Evolutionary conservation across 164 flowering plant species (phyloP), one percentile per base, ranked within the genome.

Genomic region (Cinnamomum micranthum): DNA sequence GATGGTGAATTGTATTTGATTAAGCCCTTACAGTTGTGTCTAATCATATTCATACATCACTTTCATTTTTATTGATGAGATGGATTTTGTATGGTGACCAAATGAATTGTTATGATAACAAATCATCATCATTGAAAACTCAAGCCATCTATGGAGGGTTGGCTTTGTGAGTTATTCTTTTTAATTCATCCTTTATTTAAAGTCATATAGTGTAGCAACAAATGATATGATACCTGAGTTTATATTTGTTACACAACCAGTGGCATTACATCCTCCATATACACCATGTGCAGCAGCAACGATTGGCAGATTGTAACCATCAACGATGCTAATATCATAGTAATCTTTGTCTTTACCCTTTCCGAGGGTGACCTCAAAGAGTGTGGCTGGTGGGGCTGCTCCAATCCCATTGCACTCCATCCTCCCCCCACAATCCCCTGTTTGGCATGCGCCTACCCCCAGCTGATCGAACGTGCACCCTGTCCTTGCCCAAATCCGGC

Each of bases 291-390:
- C 90, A 0, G 66, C 75, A 1, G 87, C 98, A 64, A 86, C 71
- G 0, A 90, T 70, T 1, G 96, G 92, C 76, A 94, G 74, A 73
- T 94, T 94, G 77, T 92, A 92, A 13, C 97, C 96, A 31, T 92
- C 96, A 0, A 94, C 96, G 9, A 92, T 50, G 75, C 96, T 92
- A 23, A 94, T 91, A 79, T 92, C 97, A 24, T 92, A 91, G 81
- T 78, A 92, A 73, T 92, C 97, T 47, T 76, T 80, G 58, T 81
- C 81, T 14, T 52, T 2, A 52, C 74, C 78, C 15, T 47, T 58
- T 0, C 97, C 98, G 0, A 92, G 83, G 11, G 97, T 89, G 71
- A 93, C 85, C 84, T 91, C 98, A 25, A 90, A 87, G 51, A 93
- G 93, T 0, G 95, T 85, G 0, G 90, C 85, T 0, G 98, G 98